Conservation (phyloP, 129 eudicot genomes). For the Deinandra increscens region DNA sequence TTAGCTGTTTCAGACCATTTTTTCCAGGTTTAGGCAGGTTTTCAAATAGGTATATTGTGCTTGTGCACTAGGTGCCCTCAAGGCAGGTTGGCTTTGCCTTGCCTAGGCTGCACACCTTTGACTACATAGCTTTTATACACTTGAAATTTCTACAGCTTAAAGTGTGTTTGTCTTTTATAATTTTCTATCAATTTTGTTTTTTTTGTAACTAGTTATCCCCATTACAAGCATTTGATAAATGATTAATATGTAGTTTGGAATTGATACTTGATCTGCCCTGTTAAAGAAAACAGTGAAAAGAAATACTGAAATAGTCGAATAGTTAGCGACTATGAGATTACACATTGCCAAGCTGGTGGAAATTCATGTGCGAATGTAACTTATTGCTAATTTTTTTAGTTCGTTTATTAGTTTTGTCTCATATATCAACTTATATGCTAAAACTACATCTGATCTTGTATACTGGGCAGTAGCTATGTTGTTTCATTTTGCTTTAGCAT, state of each 20-base stretch:
- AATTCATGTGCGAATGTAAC: constrained; percentile 9
- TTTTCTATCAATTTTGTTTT: not conserved
- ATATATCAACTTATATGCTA: constrained; percentile 2
- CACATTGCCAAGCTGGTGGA: not conserved
- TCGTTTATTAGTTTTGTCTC: not conserved
- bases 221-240: not conserved
- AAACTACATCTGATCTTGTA: too few species aligned
- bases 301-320: not conserved
- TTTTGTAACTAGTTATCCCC: not conserved
- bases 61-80: too few species aligned
- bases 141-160: not conserved
- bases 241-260: constrained; percentile 1
- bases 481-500: constrained; percentile 5
- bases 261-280: not conserved
- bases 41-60: too few species aligned
- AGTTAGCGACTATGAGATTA: not conserved
- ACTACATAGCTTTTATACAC: not conserved
- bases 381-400: not conserved
- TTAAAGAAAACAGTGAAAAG: not conserved
- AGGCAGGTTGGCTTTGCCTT: too few species aligned
- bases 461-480: too few species aligned
- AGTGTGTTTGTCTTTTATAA: too few species aligned
- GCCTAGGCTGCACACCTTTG: too few species aligned
- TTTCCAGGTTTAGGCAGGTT: too few species aligned
- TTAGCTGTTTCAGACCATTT: too few species aligned